Conservation (phyloP, 2,329 filamentous ascomycete species). For the Neopestalotiopsis rosae region DNA sequence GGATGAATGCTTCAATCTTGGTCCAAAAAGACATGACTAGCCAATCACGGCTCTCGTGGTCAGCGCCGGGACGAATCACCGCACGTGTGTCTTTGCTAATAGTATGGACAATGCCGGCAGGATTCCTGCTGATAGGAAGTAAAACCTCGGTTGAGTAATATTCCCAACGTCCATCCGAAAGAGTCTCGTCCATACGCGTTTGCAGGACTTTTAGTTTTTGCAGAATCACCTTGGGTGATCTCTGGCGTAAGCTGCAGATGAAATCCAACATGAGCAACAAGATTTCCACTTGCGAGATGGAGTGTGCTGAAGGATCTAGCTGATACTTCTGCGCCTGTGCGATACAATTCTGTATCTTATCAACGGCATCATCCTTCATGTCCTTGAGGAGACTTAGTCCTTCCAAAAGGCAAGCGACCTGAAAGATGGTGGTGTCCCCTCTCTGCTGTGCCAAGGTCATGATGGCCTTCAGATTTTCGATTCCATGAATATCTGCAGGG, state of each 20-base stretch:
- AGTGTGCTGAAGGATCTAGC: conserved; percentile 61
- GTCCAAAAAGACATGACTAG: conserved; percentile 66
- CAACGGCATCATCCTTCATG: conserved; percentile 67
- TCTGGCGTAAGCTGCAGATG: conserved; percentile 70
- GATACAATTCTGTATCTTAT: conserved; percentile 74
- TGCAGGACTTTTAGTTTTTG: conserved; percentile 70
- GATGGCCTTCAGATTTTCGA: conserved; percentile 74
- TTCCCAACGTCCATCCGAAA: conserved; percentile 50
- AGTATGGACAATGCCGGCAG: conserved; percentile 48
- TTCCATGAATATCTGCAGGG: conserved; percentile 64
- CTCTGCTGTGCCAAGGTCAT: conserved; percentile 62
- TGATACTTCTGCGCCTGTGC: conserved; percentile 77
- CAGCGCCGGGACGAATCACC: conserved; percentile 55
- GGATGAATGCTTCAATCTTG: conserved; percentile 61
- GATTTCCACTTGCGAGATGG: conserved; percentile 70
- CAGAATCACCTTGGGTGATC: conserved; percentile 59
- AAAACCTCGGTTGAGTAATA: conserved; percentile 53
- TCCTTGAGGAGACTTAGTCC: conserved; percentile 72
- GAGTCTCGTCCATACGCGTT: conserved; percentile 62
- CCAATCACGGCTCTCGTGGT: conserved; percentile 54
- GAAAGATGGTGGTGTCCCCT: conserved; percentile 67
- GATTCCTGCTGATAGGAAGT: conserved; percentile 60
- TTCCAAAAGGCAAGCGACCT: conserved; percentile 71
- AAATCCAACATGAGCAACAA: conserved; percentile 73
- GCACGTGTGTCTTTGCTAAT: conserved; percentile 63